A percentile compares a stretch with the other conserved stretches of the same genome.
phyloP scores from a whole-genome alignment of 495 filamentous ascomycete species.

The Choiromyces venosus region DNA sequence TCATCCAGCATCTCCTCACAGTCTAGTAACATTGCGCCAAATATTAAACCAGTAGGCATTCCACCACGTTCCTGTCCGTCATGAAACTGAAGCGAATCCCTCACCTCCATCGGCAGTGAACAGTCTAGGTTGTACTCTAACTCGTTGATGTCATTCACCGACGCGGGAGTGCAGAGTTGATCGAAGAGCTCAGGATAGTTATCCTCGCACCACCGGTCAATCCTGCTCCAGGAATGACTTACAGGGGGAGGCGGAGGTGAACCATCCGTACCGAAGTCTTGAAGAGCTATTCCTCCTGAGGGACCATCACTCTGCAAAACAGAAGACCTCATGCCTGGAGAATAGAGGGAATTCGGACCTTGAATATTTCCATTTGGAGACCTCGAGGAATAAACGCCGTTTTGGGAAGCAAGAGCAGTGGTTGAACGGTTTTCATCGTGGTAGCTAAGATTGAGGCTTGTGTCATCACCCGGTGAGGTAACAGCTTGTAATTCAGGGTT shows the following conservation, averaged over 20 bases:
- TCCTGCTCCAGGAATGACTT: constrained; percentile 82
- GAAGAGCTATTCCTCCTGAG: constrained; percentile 86
- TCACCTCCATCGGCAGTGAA: constrained; percentile 85
- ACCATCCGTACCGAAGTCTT: constrained; percentile 80
- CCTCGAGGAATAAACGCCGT: constrained; percentile 44
- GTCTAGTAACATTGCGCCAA: constrained; percentile 89
- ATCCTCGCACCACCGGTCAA: constrained; percentile 88
- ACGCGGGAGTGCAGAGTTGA: constrained; percentile 84
- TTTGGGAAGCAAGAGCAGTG: constrained; percentile 47
- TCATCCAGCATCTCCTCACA: constrained; percentile 98
- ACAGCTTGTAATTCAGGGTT: constrained; percentile 70
- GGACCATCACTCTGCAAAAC: constrained; percentile 55
- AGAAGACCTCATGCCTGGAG: constrained; percentile 78
- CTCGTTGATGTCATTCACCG: constrained; percentile 92
- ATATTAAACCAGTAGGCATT: constrained; percentile 83
- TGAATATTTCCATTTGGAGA: constrained; percentile 54
- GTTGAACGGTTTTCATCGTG: constrained; percentile 63
- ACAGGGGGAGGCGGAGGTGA: constrained; percentile 84
- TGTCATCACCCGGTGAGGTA: constrained; percentile 66
- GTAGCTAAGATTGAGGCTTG: constrained; percentile 68
- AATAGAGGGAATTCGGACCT: constrained; percentile 67
- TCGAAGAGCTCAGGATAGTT: constrained; percentile 93
- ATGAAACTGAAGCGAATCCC: constrained; percentile 83
- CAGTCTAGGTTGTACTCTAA: constrained; percentile 94
- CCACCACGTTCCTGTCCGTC: constrained; percentile 95